Conservation (phyloP, 345 rosid genomes). For the Eucalyptus curtisii region DNA sequence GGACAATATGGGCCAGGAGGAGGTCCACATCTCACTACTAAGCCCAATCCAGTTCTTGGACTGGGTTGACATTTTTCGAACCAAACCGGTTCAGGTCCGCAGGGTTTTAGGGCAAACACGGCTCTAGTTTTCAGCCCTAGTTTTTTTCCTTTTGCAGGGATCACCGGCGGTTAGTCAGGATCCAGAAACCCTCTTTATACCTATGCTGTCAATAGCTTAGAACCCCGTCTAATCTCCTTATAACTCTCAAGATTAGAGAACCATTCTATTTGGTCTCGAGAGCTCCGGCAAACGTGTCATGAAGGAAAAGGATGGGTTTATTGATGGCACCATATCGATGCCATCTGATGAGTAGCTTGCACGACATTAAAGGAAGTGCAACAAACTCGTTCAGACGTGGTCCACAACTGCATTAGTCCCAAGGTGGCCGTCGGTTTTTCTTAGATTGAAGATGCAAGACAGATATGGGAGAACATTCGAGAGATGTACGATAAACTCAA, state of each 20-base stretch:
- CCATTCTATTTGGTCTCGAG: neutral
- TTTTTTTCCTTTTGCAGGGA: neutral
- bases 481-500: neutral
- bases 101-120: neutral
- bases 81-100: neutral
- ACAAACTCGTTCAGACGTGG: neutral
- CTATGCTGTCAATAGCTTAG: neutral
- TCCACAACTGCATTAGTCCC: neutral
- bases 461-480: neutral
- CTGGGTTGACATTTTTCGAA: neutral
- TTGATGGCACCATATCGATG: neutral
- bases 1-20: neutral
- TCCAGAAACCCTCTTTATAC: neutral
- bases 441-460: neutral
- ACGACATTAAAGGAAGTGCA: neutral
- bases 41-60: neutral
- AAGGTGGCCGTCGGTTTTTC: neutral
- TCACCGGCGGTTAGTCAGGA: fast-evolving
- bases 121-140: neutral
- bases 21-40: neutral
- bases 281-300: neutral
- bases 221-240: neutral
- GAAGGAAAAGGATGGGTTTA: neutral
- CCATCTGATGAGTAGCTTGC: neutral
- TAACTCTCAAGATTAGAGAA: neutral